Percentiles rank a stretch among this genome's conserved stretches.
Evolutionary conservation across 192 early-diverging fungal genomes (phyloP).

Genomic region (Phlyctochytrium bullatum): DNA sequence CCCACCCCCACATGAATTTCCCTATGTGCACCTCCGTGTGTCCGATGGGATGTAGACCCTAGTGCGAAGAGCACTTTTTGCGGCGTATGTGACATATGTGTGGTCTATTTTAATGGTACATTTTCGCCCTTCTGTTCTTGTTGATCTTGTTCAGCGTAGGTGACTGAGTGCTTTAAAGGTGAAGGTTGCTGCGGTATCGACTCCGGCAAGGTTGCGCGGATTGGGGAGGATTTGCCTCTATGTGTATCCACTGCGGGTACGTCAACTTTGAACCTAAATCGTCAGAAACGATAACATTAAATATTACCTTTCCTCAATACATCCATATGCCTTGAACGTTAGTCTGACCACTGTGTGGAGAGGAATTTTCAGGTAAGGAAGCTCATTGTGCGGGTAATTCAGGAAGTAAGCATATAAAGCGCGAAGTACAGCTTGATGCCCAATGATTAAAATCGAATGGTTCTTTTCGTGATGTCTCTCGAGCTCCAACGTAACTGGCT

Average conservation of each 20-base stretch:
- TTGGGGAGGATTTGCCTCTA: constrained; percentile 40
- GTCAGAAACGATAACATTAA: constrained; percentile 1
- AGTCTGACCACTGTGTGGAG: constrained; percentile 96
- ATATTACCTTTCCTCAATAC: constrained; percentile 85
- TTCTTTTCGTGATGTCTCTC: constrained; percentile 77
- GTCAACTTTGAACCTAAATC: constrained; percentile 69
- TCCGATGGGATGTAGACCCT: no score
- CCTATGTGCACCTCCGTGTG: no score
- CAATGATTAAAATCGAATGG: constrained; percentile 92
- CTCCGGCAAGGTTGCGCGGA: neutral
- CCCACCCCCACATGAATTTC: no score
- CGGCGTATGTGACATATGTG: no score
- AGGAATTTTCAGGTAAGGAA: constrained; percentile 99
- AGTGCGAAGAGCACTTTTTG: no score
- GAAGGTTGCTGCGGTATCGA: no score
- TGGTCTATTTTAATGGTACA: no score
- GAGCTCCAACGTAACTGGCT: constrained; percentile 99
- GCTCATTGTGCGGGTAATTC: constrained; percentile 87
- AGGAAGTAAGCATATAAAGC: constrained; percentile 98
- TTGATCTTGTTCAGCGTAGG: no score
- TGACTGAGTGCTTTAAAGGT: no score
- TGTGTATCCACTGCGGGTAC: constrained; percentile 99
- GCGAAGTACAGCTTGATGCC: constrained; percentile 96
- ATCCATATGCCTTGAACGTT: constrained; percentile 95
- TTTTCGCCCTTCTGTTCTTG: no score